Base-by-base conservation (phyloP, 768 basidiomycete species). In the Kwoniella sp. region DNA sequence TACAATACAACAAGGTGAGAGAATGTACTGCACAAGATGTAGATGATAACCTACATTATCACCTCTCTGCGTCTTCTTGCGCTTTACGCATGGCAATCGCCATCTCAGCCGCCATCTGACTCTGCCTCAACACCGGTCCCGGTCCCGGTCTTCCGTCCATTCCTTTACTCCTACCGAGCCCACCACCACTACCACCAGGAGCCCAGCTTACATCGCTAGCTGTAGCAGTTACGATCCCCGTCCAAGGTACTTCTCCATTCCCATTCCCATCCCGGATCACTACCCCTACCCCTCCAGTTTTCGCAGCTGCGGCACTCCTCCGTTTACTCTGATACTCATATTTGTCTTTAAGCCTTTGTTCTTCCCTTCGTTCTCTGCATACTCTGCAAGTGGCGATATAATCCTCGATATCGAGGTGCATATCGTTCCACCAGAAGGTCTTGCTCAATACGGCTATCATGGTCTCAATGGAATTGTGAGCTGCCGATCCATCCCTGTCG, bases 381-480 rank as follows among this genome's bases (percentile, higher is more conserved):
- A 65, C 51, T 44, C n/a, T 44, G 55, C 73, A 75, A 10, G 50
- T 25, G 13, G 64, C 59, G 1, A 70, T 58, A 37, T 54, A 53
- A 5, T 50, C 56, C 25, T 60, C 46, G n/a, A 68, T 55, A 63
- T 72, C 75, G 24, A 63, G 60, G 19, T 69, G 65, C 47, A 77
- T 72, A 13, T 60, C 66, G 15, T 59, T 62, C 75, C 75, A 77
- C 75, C 75, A 77, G 56, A 74, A 77, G 13, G 65, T 71, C 53
- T 68, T 55, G 2, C 37, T 27, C 6, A 77, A 27, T 6, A 48
- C 48, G 12, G 24, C 21, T n/a, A 67, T 30, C 69, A 74, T 74
- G 1, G 37, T 60, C 12, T 66, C 67, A 12, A 60, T 48, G 2
- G 54, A 58, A 50, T 51, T 57, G 60, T 77, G 75, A 13, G 56